Conservation (phyloP, 2,329 filamentous ascomycete species). For the Colletotrichum siamense region DNA sequence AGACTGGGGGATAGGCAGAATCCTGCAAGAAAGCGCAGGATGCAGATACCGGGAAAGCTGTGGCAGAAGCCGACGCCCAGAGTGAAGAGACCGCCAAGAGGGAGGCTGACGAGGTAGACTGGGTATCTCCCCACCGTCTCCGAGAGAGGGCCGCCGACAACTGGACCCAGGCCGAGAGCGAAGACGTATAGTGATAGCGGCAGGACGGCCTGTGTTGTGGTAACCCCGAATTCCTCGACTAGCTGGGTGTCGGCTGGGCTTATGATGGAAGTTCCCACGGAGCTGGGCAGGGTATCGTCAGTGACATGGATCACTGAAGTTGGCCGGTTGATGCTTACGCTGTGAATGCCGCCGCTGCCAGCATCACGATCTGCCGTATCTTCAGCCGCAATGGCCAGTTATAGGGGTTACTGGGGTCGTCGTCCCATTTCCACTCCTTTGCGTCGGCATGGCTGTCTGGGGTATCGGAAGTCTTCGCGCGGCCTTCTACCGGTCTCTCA, state of each 20-base stretch:
- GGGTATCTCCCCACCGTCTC: constrained; percentile 61
- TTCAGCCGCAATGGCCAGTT: constrained; percentile 55
- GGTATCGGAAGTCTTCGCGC: no score
- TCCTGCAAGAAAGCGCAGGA: constrained; percentile 63
- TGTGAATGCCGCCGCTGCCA: constrained; percentile 43
- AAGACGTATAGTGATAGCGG: constrained; percentile 65
- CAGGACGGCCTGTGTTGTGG: constrained; percentile 61
- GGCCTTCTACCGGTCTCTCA: no score
- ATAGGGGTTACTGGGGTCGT: constrained; percentile 51
- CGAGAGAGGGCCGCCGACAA: constrained; percentile 63
- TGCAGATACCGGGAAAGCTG: constrained; percentile 53
- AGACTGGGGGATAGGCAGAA: constrained; percentile 55
- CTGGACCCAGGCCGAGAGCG: constrained; percentile 64
- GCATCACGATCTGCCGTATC: constrained; percentile 40
- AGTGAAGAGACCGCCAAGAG: constrained; percentile 59
- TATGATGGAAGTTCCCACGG: constrained; percentile 60
- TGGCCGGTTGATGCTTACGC: constrained; percentile 35
- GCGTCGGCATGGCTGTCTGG: not conserved
- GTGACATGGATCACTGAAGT: not conserved
- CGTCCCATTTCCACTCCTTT: constrained; percentile 34
- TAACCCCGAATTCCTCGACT: constrained; percentile 58
- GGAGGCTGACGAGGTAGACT: constrained; percentile 53
- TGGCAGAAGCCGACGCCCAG: constrained; percentile 59
- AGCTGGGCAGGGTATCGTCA: constrained; percentile 39
- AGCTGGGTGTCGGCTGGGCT: constrained; percentile 52